Conservation (phyloP, 768 basidiomycete species). For the Russula compacta region DNA sequence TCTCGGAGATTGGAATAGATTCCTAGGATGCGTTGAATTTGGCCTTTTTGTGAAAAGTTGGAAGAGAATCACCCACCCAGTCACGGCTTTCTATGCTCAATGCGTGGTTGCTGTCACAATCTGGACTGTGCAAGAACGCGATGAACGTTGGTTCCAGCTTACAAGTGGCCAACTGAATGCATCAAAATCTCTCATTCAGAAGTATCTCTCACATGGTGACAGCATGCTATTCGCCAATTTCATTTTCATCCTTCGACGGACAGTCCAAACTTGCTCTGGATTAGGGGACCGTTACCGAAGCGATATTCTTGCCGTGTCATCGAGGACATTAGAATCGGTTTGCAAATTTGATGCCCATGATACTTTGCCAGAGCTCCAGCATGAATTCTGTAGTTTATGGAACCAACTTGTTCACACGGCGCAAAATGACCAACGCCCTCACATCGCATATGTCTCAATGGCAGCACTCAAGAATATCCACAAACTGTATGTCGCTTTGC, state of each 20-base stretch:
- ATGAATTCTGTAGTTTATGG: conserved; percentile 5
- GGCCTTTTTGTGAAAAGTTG: background rate
- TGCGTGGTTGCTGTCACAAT: background rate
- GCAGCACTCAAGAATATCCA: background rate
- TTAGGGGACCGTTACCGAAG: background rate
- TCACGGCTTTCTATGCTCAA: background rate
- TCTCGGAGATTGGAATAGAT: background rate
- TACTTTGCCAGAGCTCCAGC: background rate
- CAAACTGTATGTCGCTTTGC: background rate
- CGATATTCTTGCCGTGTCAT: background rate
- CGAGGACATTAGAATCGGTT: background rate
- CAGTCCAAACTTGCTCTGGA: background rate
- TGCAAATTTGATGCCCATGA: background rate
- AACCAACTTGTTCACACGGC: background rate
- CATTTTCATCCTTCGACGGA: background rate
- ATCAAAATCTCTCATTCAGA: background rate
- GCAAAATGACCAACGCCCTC: background rate
- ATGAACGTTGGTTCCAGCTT: background rate
- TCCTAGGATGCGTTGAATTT: background rate
- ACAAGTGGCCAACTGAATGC: background rate
- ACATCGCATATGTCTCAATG: background rate
- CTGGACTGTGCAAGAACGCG: background rate
- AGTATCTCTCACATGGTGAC: background rate
- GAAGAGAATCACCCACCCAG: background rate
- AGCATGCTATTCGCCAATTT: background rate